phyloP scores from a whole-genome alignment of 805 yeast genomes.

The Kodamaea kaohsiungensis region DNA sequence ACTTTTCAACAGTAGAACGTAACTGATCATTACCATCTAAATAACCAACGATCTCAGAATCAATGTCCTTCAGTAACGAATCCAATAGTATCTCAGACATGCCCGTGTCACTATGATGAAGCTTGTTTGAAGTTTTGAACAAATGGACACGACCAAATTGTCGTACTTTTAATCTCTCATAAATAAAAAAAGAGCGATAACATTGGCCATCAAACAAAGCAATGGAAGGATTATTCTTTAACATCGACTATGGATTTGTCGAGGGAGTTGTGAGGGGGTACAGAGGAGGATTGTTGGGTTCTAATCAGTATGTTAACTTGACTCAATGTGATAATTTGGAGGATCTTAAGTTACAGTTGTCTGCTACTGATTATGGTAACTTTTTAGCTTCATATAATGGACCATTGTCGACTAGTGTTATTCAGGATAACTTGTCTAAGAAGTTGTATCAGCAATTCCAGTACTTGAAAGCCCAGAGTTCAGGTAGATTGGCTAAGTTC shows the following conservation, averaged over 20 bases:
- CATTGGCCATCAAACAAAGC: constrained; percentile 2
- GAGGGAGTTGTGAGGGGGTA: constrained; percentile 97
- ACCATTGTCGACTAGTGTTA: constrained; percentile 81
- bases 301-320: constrained; percentile 83
- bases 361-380: constrained; percentile 95
- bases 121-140: background rate
- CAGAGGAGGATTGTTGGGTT: constrained; percentile 75
- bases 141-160: background rate
- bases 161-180: background rate
- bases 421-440: constrained; percentile 74
- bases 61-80: constrained; percentile 29
- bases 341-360: constrained; percentile 88
- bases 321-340: constrained; percentile 96
- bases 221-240: constrained; percentile 95
- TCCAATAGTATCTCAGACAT: constrained; percentile 40
- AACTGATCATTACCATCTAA: constrained; percentile 23
- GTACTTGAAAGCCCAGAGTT: constrained; percentile 80
- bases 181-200: background rate
- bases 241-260: constrained; percentile 84
- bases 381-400: constrained; percentile 81
- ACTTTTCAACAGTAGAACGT: constrained; percentile 24
- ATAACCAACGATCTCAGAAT: constrained; percentile 19
- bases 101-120: background rate
- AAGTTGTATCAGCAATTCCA: constrained; percentile 82
- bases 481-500: constrained; percentile 75